These are phyloP conservation scores for Phytophthora ramorum DNA, from an alignment of 352 stramenopile species.

Conservation along the genomic window DNA sequence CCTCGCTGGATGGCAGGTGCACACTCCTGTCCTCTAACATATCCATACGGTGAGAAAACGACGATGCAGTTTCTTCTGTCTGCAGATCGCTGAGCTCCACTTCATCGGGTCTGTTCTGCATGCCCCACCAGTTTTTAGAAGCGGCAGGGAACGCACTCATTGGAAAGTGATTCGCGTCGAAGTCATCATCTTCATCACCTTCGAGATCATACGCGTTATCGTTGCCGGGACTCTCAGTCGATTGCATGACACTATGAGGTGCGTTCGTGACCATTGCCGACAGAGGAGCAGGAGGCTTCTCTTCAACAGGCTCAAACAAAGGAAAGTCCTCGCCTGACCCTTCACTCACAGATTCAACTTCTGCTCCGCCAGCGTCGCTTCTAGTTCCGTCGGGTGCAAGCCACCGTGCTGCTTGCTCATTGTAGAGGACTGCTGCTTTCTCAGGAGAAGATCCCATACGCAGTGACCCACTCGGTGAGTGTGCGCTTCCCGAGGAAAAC, in stretches of 20 bases:
- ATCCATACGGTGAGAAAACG: slow-evolving; percentile 70
- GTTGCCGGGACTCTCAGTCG: slow-evolving; percentile 8
- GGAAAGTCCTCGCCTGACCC: slow-evolving; percentile 23
- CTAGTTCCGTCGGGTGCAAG: slow-evolving; percentile 37
- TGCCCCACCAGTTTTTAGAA: slow-evolving; percentile 82
- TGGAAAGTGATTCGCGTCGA: slow-evolving; percentile 53
- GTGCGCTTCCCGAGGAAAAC: slow-evolving; percentile 51
- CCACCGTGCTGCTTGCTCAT: slow-evolving; percentile 74
- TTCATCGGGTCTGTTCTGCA: slow-evolving; percentile 50
- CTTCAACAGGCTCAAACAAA: slow-evolving; percentile 59
- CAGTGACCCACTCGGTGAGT: slow-evolving; percentile 27
- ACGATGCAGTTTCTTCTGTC: slow-evolving; percentile 75
- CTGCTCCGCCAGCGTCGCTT: slow-evolving; percentile 15
- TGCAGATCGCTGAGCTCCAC: slow-evolving; percentile 81
- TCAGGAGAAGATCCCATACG: slow-evolving; percentile 55
- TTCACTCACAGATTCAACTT: slow-evolving; percentile 15
- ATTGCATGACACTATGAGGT: slow-evolving; percentile 9
- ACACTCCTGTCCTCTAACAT: slow-evolving; percentile 51
- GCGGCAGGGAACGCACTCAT: slow-evolving; percentile 62
- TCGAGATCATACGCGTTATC: slow-evolving; percentile 17
- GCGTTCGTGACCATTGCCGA: neutral
- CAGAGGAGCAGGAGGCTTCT: slow-evolving; percentile 30
- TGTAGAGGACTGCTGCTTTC: slow-evolving; percentile 44
- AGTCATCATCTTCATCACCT: slow-evolving; percentile 49
- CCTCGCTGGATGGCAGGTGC: slow-evolving; percentile 32